These are phyloP conservation scores for Sicyos edulis DNA, from an alignment of 306 rosid species.

Conservation along the genomic window DNA sequence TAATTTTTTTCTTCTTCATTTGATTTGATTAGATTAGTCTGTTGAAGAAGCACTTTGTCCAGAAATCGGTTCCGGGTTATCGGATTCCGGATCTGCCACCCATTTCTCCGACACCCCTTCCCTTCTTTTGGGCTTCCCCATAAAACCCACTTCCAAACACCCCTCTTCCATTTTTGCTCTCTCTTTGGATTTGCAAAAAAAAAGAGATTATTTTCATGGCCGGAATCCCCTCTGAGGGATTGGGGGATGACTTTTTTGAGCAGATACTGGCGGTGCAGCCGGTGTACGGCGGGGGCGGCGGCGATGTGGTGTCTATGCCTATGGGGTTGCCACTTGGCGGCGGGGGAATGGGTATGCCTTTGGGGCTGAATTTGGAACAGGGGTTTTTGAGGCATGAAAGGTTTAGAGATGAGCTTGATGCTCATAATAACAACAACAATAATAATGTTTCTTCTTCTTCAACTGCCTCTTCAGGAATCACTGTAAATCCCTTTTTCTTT, in stretches of 20 bases:
- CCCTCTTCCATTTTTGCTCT: not conserved
- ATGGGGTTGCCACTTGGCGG: constrained; percentile 60
- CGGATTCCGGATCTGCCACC: constrained; percentile 45
- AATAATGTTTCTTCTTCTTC: constrained; percentile 34
- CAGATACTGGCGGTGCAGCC: constrained; percentile 69
- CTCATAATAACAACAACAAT: not conserved
- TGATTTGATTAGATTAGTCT: too few relatives aligned
- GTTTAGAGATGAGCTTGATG: constrained; percentile 40
- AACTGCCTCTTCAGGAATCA: constrained; percentile 34
- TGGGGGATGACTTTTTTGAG: constrained; percentile 54
- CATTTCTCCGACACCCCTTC: constrained; percentile 33
- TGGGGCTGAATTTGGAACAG: constrained; percentile 80
- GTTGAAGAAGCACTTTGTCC: constrained; percentile 23
- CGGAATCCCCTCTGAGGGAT: constrained; percentile 54
- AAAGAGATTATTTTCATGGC: constrained; percentile 38
- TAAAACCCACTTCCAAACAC: not conserved
- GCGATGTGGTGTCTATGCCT: constrained; percentile 31
- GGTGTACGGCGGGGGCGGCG: constrained; percentile 26
- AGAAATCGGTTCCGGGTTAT: constrained; percentile 37
- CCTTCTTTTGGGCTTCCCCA: constrained; percentile 23
- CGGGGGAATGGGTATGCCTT: constrained; percentile 53
- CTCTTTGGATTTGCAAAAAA: too few relatives aligned
- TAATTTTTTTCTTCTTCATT: too few relatives aligned
- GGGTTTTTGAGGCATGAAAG: constrained; percentile 49
- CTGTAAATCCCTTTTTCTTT: constrained; percentile 32